Base-by-base conservation (phyloP, 2,329 filamentous ascomycete species). In the Xylaria multiplex region DNA sequence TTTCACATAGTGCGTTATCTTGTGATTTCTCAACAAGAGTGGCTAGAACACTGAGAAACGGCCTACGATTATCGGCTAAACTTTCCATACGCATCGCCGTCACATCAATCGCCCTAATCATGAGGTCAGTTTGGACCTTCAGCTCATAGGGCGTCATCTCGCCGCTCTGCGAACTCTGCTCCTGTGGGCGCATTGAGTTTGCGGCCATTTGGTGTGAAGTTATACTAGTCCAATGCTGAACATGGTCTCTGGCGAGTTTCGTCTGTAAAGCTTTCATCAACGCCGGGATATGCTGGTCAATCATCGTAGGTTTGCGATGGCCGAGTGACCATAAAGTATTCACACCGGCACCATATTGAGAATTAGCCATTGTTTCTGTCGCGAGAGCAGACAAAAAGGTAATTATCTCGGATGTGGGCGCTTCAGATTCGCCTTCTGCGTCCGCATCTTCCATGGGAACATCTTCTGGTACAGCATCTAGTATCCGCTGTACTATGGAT, bases 11-110 rank as follows among this genome's bases (percentile, higher is more conserved):
- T 22, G 88, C 86, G 64, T 91, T 91, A 75, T 95, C 96, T 78
- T 92, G 87, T 0, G 96, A 98, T 76, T 97, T 96, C 79, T 99
- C 96, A 2, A 99, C 95, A 24, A 99, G 85, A 19, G 94, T 96
- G 4, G 96, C 96, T 40, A 99, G 83, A 3, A 98, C 95, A 76
- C 94, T 98, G 1, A 99, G 86, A 82, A 98, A 99, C 0, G 96
- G 95, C 52, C 96, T 86, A 49, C 96, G 86, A 75, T 95, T 93
- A 72, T 99, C 96, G 1, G 93, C 93, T 13, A 99, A 86, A 43
- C 91, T 91, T 73, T 96, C 94, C 90, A 99, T 98, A 49, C 96
- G 90, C 70, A 93, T 86, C 1, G 96, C 93, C 24, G 97, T 92
- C 64, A 97, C 90, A 74, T 98, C 94, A 68, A 99, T 94, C 9